Percentiles rank a stretch among this genome's conserved stretches.
Evolutionary conservation across 768 basidiomycete species (phyloP).

Genomic region (Macrolepiota dolichaula): DNA sequence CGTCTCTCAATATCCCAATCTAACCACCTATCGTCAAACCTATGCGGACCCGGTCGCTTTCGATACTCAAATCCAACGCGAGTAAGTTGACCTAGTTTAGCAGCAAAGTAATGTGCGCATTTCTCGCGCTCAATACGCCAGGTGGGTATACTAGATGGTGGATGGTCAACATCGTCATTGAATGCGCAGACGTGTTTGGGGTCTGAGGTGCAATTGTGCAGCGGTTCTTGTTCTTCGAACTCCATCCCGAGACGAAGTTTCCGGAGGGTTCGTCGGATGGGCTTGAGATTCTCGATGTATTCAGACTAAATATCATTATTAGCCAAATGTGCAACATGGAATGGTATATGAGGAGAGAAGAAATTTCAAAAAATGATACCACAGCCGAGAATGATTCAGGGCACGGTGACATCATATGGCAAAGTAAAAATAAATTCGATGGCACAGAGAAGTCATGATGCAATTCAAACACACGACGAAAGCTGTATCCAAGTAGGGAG

Average conservation of each 20-base stretch:
- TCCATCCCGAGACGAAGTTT: conserved; percentile 8
- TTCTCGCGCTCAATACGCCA: conserved; percentile 27
- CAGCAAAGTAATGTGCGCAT: conserved; percentile 33
- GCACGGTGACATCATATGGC: background rate
- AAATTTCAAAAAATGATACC: background rate
- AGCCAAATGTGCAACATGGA: background rate
- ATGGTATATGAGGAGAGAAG: background rate
- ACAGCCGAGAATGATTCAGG: background rate
- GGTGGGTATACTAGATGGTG: background rate
- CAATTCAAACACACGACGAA: background rate
- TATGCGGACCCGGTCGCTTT: conserved; percentile 33
- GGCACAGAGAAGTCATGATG: background rate
- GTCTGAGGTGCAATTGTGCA: background rate
- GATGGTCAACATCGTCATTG: conserved; percentile 5
- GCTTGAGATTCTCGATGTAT: conserved; percentile 8
- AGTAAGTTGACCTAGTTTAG: conserved; percentile 24
- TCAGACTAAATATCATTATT: conserved; percentile 8
- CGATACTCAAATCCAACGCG: conserved; percentile 39
- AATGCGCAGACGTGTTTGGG: background rate
- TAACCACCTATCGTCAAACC: conserved; percentile 40
- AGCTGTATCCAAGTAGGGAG: background rate
- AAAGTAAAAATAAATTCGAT: background rate
- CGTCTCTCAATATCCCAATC: conserved; percentile 33
- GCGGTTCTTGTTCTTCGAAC: conserved; percentile 7
- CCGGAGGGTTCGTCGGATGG: conserved; percentile 6